Evolutionary conservation across 2,329 filamentous ascomycete genomes (phyloP), one percentile per base, ranked within the genome.

Genomic region (Phyllosticta citribraziliensis): DNA sequence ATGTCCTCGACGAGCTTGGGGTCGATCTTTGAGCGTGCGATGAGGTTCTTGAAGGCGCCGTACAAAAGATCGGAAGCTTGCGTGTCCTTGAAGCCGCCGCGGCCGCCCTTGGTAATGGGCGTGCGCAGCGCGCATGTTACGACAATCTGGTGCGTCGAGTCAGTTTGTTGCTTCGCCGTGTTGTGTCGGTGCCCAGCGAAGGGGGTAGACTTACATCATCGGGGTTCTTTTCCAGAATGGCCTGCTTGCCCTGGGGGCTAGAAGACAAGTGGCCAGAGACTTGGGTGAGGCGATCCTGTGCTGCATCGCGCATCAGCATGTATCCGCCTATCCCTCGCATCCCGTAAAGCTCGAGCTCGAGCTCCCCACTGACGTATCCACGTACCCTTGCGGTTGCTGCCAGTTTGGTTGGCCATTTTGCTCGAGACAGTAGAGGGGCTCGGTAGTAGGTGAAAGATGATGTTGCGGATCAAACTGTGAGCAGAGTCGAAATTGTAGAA

Each of bases 71-170:
- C 93, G 51, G 91, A 84, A 6, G 89, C 89, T 60, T 85, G 82
- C 9, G 94, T 97, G 77, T 97, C 94, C 80, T 97, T 97, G 82
- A 99, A 94, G 56, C 86, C 88, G 67, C 94, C 94, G 78, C 91
- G 92, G 70, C 92, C 91, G 67, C 91, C 93, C 76, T 91, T 95
- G 66, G 91, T 96, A 76, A 97, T 86, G 70, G 94, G 85, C 17
- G 91, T 96, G 69, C 94, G 91, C 70, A 97, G 89, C 67, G 89
- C 90, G 67, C 89, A 90, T 64, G 94, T 97, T 65, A 99, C 86
- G 70, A 99, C 94, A 66, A 97, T 85, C 71, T 47, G 14, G 40
- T n/a, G 40, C 40, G 40, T n/a, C 40, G 40, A 47, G 40, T 47
- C 40, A 47, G 40, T 47, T 47, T 47, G 14, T 2, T 47, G 40